Base-by-base conservation (phyloP, 139 green algal species). In the Mesotaenium endlicherianum region DNA sequence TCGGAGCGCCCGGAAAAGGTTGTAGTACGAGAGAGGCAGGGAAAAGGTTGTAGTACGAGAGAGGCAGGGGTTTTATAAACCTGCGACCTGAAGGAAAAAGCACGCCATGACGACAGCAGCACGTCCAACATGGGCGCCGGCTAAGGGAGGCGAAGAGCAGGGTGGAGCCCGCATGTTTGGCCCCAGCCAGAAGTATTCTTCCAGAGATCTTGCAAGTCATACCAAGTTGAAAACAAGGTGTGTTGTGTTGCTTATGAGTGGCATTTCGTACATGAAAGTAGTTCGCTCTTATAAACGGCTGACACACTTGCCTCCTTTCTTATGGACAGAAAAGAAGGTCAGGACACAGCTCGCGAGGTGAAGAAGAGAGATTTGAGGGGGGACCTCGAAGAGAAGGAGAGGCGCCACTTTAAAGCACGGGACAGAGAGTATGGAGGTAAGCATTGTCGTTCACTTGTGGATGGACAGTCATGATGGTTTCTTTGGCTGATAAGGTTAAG, bases 71-170 rank as follows among this genome's bases (percentile, higher is more conserved):
- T n/a, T n/a, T n/a, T n/a, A n/a, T n/a, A 64, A 64, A 26, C 53
- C 53, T 34, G 53, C 53, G 26, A 64, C 26, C 20, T 34, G 53
- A 20, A 26, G 20, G 53, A 34, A 34, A 71, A 11, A 68, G 8
- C 30, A 8, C 69, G 57, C 44, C 8, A 91, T 91, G 88, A 91
- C 88, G 50, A 91, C 88, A 6, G 88, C 88, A 11, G 84, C 87
- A 17, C 68, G 88, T 5, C 81, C 90, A 39, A 92, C 90, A 44
- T 92, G 90, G 90, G 86, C 82, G 2, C 77, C 90, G 3, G 90
- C 90, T 0, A 86, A 88, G 39, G 90, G 90, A 8, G 47, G 64
- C 11, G 89, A 91, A 70, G 80, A 92, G 53, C 90, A 92, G 77
- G 90, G 88, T n/a, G 89, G 90, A 0, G 71, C 75, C 11, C 69